phyloP scores from a whole-genome alignment of 2,329 filamentous ascomycete species.

The Ophiosphaerella narmari region DNA sequence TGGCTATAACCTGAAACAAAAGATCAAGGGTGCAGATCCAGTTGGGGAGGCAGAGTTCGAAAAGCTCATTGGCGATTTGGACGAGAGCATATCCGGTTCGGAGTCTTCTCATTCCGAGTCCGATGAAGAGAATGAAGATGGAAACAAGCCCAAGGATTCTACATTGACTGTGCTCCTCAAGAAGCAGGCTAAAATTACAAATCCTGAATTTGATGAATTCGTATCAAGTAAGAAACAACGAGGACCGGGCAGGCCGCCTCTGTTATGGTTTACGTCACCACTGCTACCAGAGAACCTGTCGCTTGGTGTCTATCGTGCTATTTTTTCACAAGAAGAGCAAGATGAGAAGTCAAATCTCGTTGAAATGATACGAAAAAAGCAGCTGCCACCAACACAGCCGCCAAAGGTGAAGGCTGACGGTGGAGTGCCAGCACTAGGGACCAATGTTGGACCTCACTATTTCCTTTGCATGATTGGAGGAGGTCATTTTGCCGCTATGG shows the following conservation, averaged over 20 bases:
- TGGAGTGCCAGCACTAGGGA: constrained; percentile 61
- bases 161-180: constrained; percentile 78
- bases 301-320: constrained; percentile 81
- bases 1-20: constrained; percentile 92
- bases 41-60: constrained; percentile 86
- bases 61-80: constrained; percentile 79
- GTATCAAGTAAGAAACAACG: constrained; percentile 56
- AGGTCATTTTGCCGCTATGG: constrained; percentile 96
- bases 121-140: constrained; percentile 65
- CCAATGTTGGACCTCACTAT: constrained; percentile 77
- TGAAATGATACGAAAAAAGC: constrained; percentile 74
- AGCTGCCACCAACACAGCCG: constrained; percentile 67
- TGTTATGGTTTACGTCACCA: constrained; percentile 85
- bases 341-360: constrained; percentile 65
- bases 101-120: constrained; percentile 73
- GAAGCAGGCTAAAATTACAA: constrained; percentile 76
- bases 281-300: constrained; percentile 76
- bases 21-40: constrained; percentile 71
- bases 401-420: constrained; percentile 56
- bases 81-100: constrained; percentile 91
- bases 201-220: constrained; percentile 57
- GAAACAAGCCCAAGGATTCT: constrained; percentile 63
- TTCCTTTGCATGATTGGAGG: constrained; percentile 99
- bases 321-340: constrained; percentile 76
- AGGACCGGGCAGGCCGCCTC: constrained; percentile 69